These are phyloP conservation scores for Salix brachista DNA, from an alignment of 345 rosid species.

Conservation along the genomic window DNA sequence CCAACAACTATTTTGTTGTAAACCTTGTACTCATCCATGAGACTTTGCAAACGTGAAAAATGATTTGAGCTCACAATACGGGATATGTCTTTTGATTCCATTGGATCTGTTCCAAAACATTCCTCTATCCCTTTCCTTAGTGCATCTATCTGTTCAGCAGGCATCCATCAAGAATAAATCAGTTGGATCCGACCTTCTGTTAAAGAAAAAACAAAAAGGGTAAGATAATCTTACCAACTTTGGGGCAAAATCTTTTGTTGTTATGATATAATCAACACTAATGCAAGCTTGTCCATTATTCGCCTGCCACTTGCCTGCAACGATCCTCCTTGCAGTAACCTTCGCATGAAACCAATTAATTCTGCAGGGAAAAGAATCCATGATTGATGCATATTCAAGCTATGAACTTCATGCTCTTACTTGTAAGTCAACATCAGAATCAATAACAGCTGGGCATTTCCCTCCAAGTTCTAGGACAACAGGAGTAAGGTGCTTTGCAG, in stretches of 20 bases:
- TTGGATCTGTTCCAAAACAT: constrained; percentile 38
- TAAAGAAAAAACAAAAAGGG: not conserved
- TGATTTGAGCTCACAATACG: constrained; percentile 38
- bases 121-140: constrained; percentile 31
- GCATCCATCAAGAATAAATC: not conserved
- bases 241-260: constrained; percentile 44
- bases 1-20: constrained; percentile 38
- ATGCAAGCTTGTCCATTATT: constrained; percentile 56
- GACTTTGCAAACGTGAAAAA: constrained; percentile 34
- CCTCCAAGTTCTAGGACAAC: constrained; percentile 54
- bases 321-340: constrained; percentile 48
- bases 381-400: not conserved
- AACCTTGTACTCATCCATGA: constrained; percentile 42
- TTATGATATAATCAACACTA: constrained; percentile 46
- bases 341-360: constrained; percentile 3
- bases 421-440: constrained; percentile 36
- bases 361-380: not conserved
- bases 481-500: constrained; percentile 53
- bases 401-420: constrained; percentile 14
- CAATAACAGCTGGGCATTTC: constrained; percentile 55
- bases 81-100: constrained; percentile 43
- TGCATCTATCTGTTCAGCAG: constrained; percentile 32
- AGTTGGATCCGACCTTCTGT: not conserved
- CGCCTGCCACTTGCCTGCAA: constrained; percentile 51
- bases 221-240: constrained; percentile 31